Base-by-base conservation (phyloP, 2,329 filamentous ascomycete genomes). In the Fusarium siculi region DNA sequence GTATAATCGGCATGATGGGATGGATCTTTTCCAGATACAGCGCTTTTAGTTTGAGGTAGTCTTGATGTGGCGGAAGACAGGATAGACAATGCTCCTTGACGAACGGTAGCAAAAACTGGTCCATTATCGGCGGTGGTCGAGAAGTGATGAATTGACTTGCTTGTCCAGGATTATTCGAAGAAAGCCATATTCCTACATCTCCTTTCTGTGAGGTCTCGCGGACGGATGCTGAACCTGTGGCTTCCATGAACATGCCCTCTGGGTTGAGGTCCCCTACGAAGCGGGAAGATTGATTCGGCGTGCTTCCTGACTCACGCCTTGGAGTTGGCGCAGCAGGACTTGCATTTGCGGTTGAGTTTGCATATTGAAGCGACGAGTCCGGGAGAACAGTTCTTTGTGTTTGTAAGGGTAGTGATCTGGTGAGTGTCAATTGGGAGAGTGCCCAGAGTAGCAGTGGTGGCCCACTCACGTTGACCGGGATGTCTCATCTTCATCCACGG, bases 251-350 rank as follows among this genome's bases (percentile, higher is more conserved):
- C 77, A 90, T 87, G 65, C 86, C 86, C 76, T 90, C 89, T 4
- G 89, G 89, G 71, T 89, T 91, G 34, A 90, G 75, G 74, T 90
- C 88, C 23, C 88, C 88, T 42, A 90, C 85, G 61, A 90, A 90
- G 11, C 88, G 86, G 3, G 82, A 82, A 1, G 81, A 80, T 43
- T 15, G 78, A 63, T 37, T 74, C 75, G 76, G 66, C 6, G 73
- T 77, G 34, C 74, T 72, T 30, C 61, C 63, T 6, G 75, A 67
- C n/a, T 75, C 70, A 8, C 58, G 61, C 5, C 49, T 66, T 43
- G 58, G 68, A 1, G 69, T 54, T 18, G 61, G 60, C 12, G 47
- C 56, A 30, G 63, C 28, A 2, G 69, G 52, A 23, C 70, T 64
- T 10, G 11, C 16, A 34, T 59, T 68, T 47, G 44, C 44, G 12